phyloP scores from a whole-genome alignment of 208 protist species.

The Herpetomonas tarakana region DNA sequence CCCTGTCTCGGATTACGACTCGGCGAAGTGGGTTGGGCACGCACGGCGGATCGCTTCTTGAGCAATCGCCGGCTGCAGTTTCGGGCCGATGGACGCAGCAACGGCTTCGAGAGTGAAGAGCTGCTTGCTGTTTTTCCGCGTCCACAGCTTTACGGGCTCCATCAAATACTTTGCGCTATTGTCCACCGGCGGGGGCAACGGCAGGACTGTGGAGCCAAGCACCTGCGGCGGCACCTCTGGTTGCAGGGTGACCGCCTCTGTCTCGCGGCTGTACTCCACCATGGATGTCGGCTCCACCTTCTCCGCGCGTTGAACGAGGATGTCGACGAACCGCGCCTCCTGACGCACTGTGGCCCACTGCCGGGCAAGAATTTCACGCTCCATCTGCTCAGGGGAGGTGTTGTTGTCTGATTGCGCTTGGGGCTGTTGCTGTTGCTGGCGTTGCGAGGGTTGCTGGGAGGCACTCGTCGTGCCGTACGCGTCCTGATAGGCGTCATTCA shows the following conservation, averaged over 20 bases:
- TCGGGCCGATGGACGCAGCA: neutral
- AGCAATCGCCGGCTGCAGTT: neutral
- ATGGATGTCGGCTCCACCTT: conserved; percentile 47
- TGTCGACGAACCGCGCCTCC: conserved; percentile 66
- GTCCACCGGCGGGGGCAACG: conserved; percentile 34
- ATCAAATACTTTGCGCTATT: conserved; percentile 49
- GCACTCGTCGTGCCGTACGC: conserved; percentile 4
- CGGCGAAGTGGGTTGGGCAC: neutral
- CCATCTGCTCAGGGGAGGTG: conserved; percentile 25
- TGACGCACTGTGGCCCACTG: conserved; percentile 58
- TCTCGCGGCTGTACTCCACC: conserved; percentile 71
- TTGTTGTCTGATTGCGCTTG: neutral
- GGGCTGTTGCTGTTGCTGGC: conserved; percentile 1
- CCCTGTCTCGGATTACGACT: too few species aligned
- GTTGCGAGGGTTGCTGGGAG: neutral
- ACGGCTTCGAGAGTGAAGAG: neutral
- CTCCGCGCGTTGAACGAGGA: conserved; percentile 74
- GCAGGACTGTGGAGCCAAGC: conserved; percentile 41
- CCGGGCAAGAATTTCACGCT: conserved; percentile 50
- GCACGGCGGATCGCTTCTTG: neutral
- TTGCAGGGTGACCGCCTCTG: conserved; percentile 55
- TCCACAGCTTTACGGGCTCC: conserved; percentile 20
- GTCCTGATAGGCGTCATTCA: conserved; percentile 7
- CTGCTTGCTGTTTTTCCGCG: neutral
- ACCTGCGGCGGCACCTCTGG: conserved; percentile 34